These are phyloP conservation scores for Strobilomyces confusus DNA, from an alignment of 768 basidiomycete genomes.

Conservation along the genomic window DNA sequence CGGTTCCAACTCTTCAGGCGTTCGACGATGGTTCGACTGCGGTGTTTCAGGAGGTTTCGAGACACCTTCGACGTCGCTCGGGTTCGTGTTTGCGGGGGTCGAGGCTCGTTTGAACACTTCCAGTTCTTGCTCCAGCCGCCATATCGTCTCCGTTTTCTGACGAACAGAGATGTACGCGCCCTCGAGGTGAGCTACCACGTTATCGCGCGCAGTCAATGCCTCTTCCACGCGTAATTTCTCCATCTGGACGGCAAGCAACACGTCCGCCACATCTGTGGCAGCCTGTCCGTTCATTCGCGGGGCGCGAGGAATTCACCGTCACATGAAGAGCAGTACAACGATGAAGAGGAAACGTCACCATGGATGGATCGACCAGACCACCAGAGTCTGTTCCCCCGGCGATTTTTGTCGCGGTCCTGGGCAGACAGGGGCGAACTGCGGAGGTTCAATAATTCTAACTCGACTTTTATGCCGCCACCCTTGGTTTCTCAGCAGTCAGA, in stretches of 20 bases:
- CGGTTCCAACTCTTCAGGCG: neutral
- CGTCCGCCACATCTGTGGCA: slow-evolving; percentile 34
- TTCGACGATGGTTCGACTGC: neutral
- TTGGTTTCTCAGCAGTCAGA: neutral
- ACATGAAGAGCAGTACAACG: neutral
- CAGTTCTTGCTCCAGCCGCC: slow-evolving; percentile 42
- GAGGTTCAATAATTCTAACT: slow-evolving; percentile 2
- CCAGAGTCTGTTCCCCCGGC: neutral
- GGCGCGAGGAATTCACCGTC: neutral
- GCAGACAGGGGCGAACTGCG: slow-evolving; percentile 2
- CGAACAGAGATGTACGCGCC: slow-evolving; percentile 58
- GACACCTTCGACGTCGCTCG: neutral
- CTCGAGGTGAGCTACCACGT: slow-evolving; percentile 51
- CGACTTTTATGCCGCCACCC: neutral
- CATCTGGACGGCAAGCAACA: slow-evolving; percentile 51
- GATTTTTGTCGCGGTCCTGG: neutral
- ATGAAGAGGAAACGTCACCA: slow-evolving; percentile 8
- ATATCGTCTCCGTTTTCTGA: slow-evolving; percentile 54
- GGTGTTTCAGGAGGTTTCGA: neutral
- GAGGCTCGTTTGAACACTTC: slow-evolving; percentile 25
- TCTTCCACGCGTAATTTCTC: slow-evolving; percentile 52
- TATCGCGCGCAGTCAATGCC: slow-evolving; percentile 61
- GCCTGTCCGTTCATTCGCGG: slow-evolving; percentile 8
- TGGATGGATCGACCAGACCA: slow-evolving; percentile 3
- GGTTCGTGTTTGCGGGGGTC: slow-evolving; percentile 19